Conservation (phyloP, 2,329 filamentous ascomycete genomes). For the Zymoseptoria tritici region DNA sequence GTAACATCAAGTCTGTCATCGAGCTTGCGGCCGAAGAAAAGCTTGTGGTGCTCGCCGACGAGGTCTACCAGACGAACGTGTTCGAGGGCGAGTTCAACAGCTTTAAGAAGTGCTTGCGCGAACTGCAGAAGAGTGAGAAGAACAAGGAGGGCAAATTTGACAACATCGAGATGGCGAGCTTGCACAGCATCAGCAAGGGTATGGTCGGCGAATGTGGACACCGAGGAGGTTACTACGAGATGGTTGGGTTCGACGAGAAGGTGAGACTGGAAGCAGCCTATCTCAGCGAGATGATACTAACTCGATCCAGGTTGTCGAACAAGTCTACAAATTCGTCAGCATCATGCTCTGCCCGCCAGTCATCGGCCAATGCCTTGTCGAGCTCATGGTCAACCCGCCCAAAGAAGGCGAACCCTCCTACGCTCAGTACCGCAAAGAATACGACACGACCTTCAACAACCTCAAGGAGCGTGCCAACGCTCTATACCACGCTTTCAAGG, state of each 20-base stretch:
- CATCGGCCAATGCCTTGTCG: constrained; percentile 89
- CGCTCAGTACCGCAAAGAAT: constrained; percentile 77
- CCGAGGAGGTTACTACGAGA: constrained; percentile 94
- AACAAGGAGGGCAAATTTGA: constrained; percentile 69
- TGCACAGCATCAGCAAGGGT: constrained; percentile 93
- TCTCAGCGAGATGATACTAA: constrained; percentile 10
- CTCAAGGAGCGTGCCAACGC: constrained; percentile 74
- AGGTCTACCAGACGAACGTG: constrained; percentile 99
- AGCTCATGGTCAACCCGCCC: constrained; percentile 97
- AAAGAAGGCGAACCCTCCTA: constrained; percentile 74
- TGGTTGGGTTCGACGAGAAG: constrained; percentile 69
- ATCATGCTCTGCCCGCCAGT: constrained; percentile 96
- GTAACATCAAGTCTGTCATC: constrained; percentile 77
- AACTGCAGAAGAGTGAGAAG: constrained; percentile 61
- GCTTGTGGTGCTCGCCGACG: constrained; percentile 86
- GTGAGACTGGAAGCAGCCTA: constrained; percentile 14
- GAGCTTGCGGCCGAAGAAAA: constrained; percentile 78
- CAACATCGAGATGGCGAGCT: constrained; percentile 75
- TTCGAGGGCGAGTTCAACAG: constrained; percentile 91
- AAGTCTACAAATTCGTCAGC: constrained; percentile 98
- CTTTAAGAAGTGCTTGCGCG: constrained; percentile 83
- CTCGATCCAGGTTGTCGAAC: constrained; percentile 63
- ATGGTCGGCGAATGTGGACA: constrained; percentile 99
- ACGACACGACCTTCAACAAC: constrained; percentile 70
- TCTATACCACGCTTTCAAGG: constrained; percentile 78